Percentiles rank a stretch among this genome's conserved stretches.
phyloP scores from a whole-genome alignment of 2,329 filamentous ascomycete genomes.

The Sporothrix euskadiensis region DNA sequence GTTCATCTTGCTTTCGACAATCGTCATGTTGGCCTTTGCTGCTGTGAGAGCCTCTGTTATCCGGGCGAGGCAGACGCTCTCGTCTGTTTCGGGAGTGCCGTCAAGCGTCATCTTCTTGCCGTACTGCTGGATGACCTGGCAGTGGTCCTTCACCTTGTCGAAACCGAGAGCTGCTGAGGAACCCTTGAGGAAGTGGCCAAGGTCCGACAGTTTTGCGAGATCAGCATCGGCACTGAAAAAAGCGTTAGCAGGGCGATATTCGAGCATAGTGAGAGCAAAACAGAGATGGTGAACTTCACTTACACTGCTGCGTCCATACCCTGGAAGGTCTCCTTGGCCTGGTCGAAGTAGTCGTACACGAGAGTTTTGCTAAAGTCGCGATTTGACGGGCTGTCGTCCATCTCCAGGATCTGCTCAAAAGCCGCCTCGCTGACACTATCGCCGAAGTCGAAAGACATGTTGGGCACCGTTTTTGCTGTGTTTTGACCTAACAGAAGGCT shows the following conservation, averaged over 20 bases:
- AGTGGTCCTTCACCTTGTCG: conserved; percentile 85
- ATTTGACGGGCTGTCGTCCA: conserved; percentile 88
- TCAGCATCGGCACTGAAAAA: conserved; percentile 46
- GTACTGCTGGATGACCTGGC: conserved; percentile 95
- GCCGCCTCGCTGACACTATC: conserved; percentile 76
- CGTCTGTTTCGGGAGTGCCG: conserved; percentile 66
- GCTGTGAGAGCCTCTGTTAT: conserved; percentile 69
- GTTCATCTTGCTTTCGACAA: conserved; percentile 69
- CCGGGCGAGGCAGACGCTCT: conserved; percentile 65
- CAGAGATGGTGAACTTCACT: conserved; percentile 41
- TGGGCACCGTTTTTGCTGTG: conserved; percentile 31
- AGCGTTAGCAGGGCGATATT: background rate
- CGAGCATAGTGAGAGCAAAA: background rate
- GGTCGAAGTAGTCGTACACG: conserved; percentile 88
- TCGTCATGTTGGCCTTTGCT: conserved; percentile 74
- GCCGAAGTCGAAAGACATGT: conserved; percentile 62
- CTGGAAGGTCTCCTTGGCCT: conserved; percentile 80
- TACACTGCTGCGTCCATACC: conserved; percentile 85
- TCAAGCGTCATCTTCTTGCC: conserved; percentile 80
- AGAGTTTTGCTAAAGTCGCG: conserved; percentile 86
- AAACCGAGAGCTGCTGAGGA: conserved; percentile 93
- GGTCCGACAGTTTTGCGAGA: conserved; percentile 71
- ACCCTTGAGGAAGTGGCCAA: conserved; percentile 96
- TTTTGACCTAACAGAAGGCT: background rate
- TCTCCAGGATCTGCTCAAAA: conserved; percentile 95